A percentile compares a stretch with the other conserved stretches of the same genome.
Conservation (phyloP, 1,139 yeast species). For the Suhomyces terraborum region DNA sequence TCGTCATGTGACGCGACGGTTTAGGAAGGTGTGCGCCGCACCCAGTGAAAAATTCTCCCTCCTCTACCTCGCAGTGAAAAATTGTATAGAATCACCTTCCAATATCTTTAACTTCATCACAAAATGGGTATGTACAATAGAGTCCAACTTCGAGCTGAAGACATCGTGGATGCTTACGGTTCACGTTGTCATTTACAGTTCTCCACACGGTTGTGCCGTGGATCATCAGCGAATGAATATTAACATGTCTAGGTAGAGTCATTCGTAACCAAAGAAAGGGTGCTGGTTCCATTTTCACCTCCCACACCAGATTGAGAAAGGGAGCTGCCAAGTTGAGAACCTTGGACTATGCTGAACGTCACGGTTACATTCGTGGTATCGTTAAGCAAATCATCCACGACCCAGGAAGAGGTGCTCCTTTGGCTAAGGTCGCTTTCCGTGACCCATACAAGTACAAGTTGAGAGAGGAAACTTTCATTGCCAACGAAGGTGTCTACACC, state of each 20-base stretch:
- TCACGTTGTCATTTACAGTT: no score
- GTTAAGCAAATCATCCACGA: conserved; percentile 99
- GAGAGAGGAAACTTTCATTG: conserved; percentile 95
- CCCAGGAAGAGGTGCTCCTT: conserved; percentile 99
- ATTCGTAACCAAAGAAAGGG: conserved; percentile 99
- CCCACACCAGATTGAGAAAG: conserved; percentile 99
- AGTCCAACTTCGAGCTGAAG: not conserved
- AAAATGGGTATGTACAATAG: conserved; percentile 22
- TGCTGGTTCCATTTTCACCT: conserved; percentile 99
- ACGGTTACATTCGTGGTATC: conserved; percentile 99
- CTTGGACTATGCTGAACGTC: conserved; percentile 98
- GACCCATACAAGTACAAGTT: conserved; percentile 98
- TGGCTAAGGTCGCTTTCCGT: conserved; percentile 98
- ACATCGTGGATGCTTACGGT: no score
- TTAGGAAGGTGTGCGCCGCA: conserved; percentile 11
- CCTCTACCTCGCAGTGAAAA: conserved; percentile 11
- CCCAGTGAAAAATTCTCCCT: conserved; percentile 13
- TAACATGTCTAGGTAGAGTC: conserved; percentile 82
- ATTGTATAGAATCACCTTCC: conserved; percentile 10
- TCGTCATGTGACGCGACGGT: conserved; percentile 5
- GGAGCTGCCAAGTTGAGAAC: conserved; percentile 99
- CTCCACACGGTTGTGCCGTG: no score
- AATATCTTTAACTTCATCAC: conserved; percentile 16
- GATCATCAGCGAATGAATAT: conserved; percentile 11
- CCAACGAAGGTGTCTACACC: conserved; percentile 99